Percentiles rank a stretch among this genome's conserved stretches.
Conservation (phyloP, 2,329 filamentous ascomycete species). For the Grosmannia serpens region DNA sequence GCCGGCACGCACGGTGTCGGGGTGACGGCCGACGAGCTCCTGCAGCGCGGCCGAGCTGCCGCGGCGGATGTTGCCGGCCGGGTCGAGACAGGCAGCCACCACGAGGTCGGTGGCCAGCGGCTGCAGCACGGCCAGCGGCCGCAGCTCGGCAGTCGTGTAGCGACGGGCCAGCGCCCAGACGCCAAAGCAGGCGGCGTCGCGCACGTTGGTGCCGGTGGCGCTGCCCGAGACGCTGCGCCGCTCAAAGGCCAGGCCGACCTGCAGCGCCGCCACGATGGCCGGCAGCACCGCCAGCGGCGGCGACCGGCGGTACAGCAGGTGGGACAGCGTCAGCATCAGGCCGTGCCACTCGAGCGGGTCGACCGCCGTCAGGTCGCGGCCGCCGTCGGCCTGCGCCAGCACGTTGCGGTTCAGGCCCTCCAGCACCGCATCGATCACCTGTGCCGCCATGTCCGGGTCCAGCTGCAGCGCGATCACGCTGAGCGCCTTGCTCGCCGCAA, state of each 20-base stretch:
- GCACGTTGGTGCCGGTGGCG: constrained; percentile 77
- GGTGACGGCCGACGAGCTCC: constrained; percentile 86
- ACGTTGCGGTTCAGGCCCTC: constrained; percentile 53
- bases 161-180: constrained; percentile 86
- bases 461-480: constrained; percentile 77
- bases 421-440: constrained; percentile 80
- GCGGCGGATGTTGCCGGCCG: constrained; percentile 84
- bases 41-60: constrained; percentile 90
- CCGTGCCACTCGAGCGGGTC: constrained; percentile 87
- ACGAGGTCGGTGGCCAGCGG: constrained; percentile 67
- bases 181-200: constrained; percentile 92
- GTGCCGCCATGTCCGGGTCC: constrained; percentile 65
- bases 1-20: constrained; percentile 68
- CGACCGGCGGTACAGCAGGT: constrained; percentile 75
- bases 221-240: constrained; percentile 76
- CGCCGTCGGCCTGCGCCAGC: constrained; percentile 24
- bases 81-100: constrained; percentile 72
- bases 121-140: constrained; percentile 39
- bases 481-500: constrained; percentile 85
- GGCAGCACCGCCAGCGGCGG: constrained; percentile 60
- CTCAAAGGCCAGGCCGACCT: constrained; percentile 78
- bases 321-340: constrained; percentile 73
- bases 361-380: constrained; percentile 59
- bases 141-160: constrained; percentile 70
- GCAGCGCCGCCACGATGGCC: constrained; percentile 62